Base-by-base conservation (phyloP, 83 land plant genomes). In the Picea mariana region DNA sequence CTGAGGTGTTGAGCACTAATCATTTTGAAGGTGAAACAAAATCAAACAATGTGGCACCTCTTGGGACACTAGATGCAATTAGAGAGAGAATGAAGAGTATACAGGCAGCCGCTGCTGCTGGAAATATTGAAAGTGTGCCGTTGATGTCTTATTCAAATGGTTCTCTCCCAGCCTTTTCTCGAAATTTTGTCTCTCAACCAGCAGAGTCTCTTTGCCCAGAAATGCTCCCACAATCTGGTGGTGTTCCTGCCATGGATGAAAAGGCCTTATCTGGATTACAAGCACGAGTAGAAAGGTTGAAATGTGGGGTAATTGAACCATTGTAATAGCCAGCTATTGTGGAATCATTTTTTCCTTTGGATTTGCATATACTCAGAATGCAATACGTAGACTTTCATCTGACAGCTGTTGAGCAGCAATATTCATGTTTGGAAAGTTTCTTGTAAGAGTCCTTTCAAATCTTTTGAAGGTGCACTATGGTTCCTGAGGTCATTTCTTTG, bases 31-130 rank as follows among this genome's bases (percentile, higher is more conserved):
- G 78, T 16, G 52, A 40, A 55, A 16, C n/a, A 66, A 66, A 66
- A 66, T 24, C 27, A 21, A 66, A 24, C 27, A 49, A 63, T 75
- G 89, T 82, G 81, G 91, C 93, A 31, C 78, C 87, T 34, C 87
- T 88, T n/a, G 99, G 99, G 16, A 91, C 98, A 76, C 79, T 98
- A 81, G 97, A 96, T 84, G 99, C 97, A 2, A 94, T 98, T 1
- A 91, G 99, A 80, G 99, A 98, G 83, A 86, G 99, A 82, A 98
- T 98, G 99, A 96, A 91, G 75, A 93, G 89, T 81, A 98, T 98
- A 38, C 99, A 98, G 78, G 91, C 96, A 71, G 90, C 99, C 13
- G 88, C 99, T 78, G 90, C 84, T 58, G 91, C 84, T 23, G 90
- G 80, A 6, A 93, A 91, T 18, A 15, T 80, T 27, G 89, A 75